Percentiles rank a stretch among this genome's conserved stretches.
phyloP scores from a whole-genome alignment of 768 basidiomycete species.

The Rhizopogon vulgaris region DNA sequence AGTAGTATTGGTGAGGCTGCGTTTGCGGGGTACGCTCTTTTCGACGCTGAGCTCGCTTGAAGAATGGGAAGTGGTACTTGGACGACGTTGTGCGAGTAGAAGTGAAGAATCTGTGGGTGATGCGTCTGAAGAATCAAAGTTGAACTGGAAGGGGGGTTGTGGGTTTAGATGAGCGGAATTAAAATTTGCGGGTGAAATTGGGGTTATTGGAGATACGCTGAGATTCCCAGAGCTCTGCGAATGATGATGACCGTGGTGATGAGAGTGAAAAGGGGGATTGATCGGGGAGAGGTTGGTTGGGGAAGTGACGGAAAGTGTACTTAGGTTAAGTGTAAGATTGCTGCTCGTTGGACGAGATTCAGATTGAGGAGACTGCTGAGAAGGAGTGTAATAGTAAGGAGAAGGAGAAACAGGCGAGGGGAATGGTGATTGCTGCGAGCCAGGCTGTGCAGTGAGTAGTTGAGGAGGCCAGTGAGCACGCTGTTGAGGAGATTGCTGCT shows the following conservation, averaged over 20 bases:
- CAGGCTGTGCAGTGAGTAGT: constrained; percentile 7
- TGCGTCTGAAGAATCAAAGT: constrained; percentile 34
- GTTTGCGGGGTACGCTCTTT: constrained; percentile 58
- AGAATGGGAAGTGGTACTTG: constrained; percentile 35
- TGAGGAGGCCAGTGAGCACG: constrained; percentile 16
- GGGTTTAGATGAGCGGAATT: constrained; percentile 37
- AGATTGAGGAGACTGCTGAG: constrained; percentile 8
- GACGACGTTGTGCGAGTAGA: constrained; percentile 27
- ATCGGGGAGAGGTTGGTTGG: constrained; percentile 63
- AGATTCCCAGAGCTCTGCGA: constrained; percentile 14
- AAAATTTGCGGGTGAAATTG: constrained; percentile 45
- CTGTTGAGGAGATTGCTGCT: constrained; percentile 26
- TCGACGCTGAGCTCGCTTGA: constrained; percentile 40
- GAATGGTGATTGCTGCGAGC: constrained; percentile 7
- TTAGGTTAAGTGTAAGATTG: constrained; percentile 61
- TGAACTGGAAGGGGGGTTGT: constrained; percentile 43
- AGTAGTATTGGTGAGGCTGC: constrained; percentile 49
- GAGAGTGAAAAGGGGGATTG: constrained; percentile 31
- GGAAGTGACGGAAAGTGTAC: constrained; percentile 58
- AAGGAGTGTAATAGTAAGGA: constrained; percentile 16
- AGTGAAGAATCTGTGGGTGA: constrained; percentile 24
- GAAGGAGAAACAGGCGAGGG: constrained; percentile 21
- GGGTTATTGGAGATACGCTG: constrained; percentile 48
- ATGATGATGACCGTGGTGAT: constrained; percentile 15
- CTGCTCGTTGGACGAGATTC: constrained; percentile 25